These are phyloP conservation scores for Eragrostis tef DNA, from an alignment of 202 grass and related monocot species.

Conservation along the genomic window DNA sequence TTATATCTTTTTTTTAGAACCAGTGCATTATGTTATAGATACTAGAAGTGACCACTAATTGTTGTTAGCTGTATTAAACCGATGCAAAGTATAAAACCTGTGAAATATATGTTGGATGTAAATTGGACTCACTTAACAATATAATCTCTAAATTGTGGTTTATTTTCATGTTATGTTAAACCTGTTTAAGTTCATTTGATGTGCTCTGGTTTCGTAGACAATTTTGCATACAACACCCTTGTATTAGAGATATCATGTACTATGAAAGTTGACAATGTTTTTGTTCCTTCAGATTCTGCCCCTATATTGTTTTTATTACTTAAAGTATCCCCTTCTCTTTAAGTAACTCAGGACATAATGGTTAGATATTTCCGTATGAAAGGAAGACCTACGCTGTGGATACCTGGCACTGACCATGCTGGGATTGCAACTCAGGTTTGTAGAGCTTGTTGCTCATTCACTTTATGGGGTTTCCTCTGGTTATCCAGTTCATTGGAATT, in stretches of 20 bases:
- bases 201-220: constrained; percentile 35
- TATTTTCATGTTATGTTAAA: constrained; percentile 29
- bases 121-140: too few relatives aligned
- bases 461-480: not conserved
- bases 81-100: not conserved
- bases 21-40: constrained; percentile 7
- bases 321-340: constrained; percentile 45
- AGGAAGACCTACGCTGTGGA: constrained; percentile 90
- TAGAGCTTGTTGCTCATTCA: constrained; percentile 22
- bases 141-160: not conserved
- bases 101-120: too few relatives aligned
- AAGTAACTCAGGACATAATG: constrained; percentile 93
- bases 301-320: constrained; percentile 46
- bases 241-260: not conserved
- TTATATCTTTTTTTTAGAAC: not conserved
- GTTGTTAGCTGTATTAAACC: not conserved
- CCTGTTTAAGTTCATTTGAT: constrained; percentile 31
- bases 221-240: constrained; percentile 8
- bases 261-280: constrained; percentile 28
- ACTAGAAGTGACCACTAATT: not conserved
- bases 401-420: constrained; percentile 98
- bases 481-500: not conserved
- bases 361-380: constrained; percentile 96
- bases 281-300: not conserved
- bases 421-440: constrained; percentile 97